Evolutionary conservation across 176 grass and related monocot species (phyloP).

Genomic region (Elaeis guineensis): DNA sequence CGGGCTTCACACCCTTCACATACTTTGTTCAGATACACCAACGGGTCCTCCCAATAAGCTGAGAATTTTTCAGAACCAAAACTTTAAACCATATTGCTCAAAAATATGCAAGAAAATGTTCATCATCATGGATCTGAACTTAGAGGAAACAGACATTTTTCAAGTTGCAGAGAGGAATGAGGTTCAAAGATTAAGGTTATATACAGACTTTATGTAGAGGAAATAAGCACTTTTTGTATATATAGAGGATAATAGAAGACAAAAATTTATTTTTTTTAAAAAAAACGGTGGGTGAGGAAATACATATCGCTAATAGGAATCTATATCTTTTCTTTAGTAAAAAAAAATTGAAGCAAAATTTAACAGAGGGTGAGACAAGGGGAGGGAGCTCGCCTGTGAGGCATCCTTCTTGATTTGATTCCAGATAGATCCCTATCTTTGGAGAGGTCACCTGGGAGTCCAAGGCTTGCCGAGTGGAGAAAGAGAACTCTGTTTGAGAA

Average conservation of each 20-base stretch:
- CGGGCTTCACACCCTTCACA: conserved; percentile 65
- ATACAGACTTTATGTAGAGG: too few species aligned
- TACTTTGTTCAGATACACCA: conserved; percentile 95
- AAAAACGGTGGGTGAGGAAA: too few species aligned
- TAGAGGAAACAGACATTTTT: not conserved
- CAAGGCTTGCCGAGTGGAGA: conserved; percentile 34
- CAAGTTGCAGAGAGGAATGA: too few species aligned
- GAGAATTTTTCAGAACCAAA: not conserved
- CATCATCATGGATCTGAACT: not conserved
- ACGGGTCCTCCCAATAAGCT: conserved; percentile 78
- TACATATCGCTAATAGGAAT: too few species aligned
- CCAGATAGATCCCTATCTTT: conserved; percentile 23
- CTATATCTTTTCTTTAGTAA: too few species aligned
- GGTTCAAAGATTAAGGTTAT: too few species aligned
- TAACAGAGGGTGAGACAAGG: not conserved
- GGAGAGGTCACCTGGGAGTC: conserved; percentile 17
- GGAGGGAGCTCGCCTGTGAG: conserved; percentile 27
- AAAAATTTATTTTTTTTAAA: too few species aligned
- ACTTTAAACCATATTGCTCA: not conserved
- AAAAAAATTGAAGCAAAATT: not conserved
- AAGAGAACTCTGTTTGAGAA: conserved; percentile 6
- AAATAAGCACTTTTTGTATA: too few species aligned
- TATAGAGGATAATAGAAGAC: too few species aligned
- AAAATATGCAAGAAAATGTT: not conserved
- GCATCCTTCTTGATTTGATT: conserved; percentile 48